Conservation (phyloP, 805 yeast species). For the Hanseniaspora occidentalis region DNA sequence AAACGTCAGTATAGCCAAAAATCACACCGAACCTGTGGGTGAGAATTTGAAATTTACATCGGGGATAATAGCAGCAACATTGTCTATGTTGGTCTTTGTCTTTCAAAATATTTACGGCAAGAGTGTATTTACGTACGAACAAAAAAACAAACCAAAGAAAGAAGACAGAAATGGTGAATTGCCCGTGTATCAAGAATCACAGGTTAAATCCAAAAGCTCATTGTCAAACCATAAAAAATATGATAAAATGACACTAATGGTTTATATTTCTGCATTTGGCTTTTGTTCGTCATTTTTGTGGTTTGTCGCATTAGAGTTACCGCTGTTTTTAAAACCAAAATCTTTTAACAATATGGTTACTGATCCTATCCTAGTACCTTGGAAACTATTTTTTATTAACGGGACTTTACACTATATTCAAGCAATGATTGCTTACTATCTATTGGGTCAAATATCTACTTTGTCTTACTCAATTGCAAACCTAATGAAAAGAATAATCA, state of each 20-base stretch:
- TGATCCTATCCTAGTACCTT: conserved; percentile 26
- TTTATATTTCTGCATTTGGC: conserved; percentile 70
- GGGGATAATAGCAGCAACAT: conserved; percentile 60
- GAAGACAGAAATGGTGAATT: background rate
- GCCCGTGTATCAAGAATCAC: conserved; percentile 2
- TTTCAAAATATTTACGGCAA: conserved; percentile 81
- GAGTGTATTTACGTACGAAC: conserved; percentile 48
- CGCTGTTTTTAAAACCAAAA: conserved; percentile 16
- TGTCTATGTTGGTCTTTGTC: conserved; percentile 66
- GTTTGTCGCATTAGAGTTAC: conserved; percentile 53
- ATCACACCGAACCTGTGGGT: conserved; percentile 1
- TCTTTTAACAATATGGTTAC: conserved; percentile 10
- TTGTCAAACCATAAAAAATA: conserved; percentile 30
- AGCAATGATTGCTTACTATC: conserved; percentile 68
- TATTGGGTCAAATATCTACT: conserved; percentile 71
- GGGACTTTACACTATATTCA: conserved; percentile 73
- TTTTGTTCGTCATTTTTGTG: conserved; percentile 59
- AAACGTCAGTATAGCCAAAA: conserved; percentile 10
- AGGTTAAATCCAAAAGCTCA: background rate
- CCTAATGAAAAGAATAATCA: conserved; percentile 77
- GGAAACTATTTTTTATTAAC: conserved; percentile 44
- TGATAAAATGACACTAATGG: conserved; percentile 69
- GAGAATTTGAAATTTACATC: conserved; percentile 8
- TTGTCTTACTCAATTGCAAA: conserved; percentile 79
- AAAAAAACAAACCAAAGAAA: conserved; percentile 5